These are phyloP conservation scores for Trifolium pratense DNA, from an alignment of 306 rosid genomes.

Conservation along the genomic window DNA sequence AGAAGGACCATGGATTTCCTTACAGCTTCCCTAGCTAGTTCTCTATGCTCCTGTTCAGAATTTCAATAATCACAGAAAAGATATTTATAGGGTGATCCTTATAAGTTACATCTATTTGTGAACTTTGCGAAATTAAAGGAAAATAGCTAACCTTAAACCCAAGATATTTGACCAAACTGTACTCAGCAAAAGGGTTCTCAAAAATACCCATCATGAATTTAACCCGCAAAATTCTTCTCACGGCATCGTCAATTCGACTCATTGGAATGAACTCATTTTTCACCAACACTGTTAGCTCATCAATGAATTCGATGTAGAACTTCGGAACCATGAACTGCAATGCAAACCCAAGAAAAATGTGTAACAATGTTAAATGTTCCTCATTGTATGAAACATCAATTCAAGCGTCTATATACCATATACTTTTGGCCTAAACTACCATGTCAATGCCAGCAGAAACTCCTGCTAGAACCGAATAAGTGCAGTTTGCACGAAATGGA, in stretches of 20 bases:
- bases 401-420: neutral
- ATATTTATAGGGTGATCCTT: constrained; percentile 4
- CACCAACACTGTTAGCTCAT: constrained; percentile 50
- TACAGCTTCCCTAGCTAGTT: constrained; percentile 57
- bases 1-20: constrained; percentile 58
- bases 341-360: constrained; percentile 37
- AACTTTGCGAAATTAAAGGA: constrained; percentile 3
- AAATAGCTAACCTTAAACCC: constrained; percentile 51
- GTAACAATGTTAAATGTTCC: constrained; percentile 17
- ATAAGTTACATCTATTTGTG: constrained; percentile 2
- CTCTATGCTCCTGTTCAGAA: constrained; percentile 51
- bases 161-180: constrained; percentile 47
- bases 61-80: constrained; percentile 14
- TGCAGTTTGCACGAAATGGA: constrained; percentile 52
- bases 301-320: constrained; percentile 45
- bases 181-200: constrained; percentile 55
- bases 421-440: constrained; percentile 36
- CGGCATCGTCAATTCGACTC: constrained; percentile 60
- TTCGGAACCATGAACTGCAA: constrained; percentile 55
- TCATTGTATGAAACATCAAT: constrained; percentile 10
- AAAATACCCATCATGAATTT: constrained; percentile 59
- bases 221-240: constrained; percentile 53
- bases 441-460: constrained; percentile 60
- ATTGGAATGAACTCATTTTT: constrained; percentile 48
- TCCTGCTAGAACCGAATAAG: constrained; percentile 53